These are phyloP conservation scores for Plasmodium ovale DNA, from an alignment of 169 alveolate species.

Conservation along the genomic window DNA sequence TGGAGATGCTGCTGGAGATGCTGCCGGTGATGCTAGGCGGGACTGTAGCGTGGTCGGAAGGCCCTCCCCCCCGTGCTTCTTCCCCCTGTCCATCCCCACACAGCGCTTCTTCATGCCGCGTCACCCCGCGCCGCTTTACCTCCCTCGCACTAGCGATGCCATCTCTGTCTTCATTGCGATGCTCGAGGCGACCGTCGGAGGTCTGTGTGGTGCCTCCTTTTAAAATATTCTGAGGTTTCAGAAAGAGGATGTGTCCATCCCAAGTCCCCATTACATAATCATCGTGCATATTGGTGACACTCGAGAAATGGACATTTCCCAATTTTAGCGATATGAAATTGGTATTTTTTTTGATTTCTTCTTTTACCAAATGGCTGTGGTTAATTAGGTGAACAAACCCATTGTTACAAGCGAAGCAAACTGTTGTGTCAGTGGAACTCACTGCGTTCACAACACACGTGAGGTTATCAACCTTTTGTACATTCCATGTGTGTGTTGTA, in stretches of 20 bases:
- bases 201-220: neutral
- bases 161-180: neutral
- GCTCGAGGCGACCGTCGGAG: too few species aligned
- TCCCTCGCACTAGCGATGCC: neutral
- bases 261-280: constrained; percentile 41
- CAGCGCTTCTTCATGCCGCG: neutral
- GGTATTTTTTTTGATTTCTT: constrained; percentile 21
- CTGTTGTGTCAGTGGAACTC: neutral
- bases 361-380: constrained; percentile 11
- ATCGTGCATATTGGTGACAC: neutral
- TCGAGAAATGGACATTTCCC: constrained; percentile 31
- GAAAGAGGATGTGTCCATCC: constrained; percentile 30
- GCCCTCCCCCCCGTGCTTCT: neutral
- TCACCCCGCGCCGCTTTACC: neutral
- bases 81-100: neutral
- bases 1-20: neutral
- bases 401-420: constrained; percentile 61
- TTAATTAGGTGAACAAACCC: constrained; percentile 46
- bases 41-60: neutral
- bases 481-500: constrained; percentile 30
- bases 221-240: constrained; percentile 31
- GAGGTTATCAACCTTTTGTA: constrained; percentile 9
- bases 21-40: too few species aligned
- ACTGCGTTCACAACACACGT: constrained; percentile 50
- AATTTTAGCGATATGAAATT: constrained; percentile 69